phyloP scores from a whole-genome alignment of 2,329 filamentous ascomycete species.

The Beauveria sp. region DNA sequence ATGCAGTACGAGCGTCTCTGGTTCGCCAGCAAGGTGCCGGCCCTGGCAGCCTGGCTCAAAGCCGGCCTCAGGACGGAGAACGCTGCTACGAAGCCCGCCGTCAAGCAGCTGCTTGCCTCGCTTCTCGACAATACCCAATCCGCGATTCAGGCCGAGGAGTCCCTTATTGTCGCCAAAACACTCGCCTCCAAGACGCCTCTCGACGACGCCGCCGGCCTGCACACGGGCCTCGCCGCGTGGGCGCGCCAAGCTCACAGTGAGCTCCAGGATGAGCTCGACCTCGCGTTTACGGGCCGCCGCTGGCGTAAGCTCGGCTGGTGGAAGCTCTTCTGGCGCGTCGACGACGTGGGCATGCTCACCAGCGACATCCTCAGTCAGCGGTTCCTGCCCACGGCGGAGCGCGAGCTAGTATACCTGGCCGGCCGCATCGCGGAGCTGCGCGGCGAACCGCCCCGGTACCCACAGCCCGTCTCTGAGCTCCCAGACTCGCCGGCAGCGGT shows the following conservation, averaged over 20 bases:
- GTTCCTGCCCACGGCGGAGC: conserved; percentile 74
- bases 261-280: conserved; percentile 69
- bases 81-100: conserved; percentile 52
- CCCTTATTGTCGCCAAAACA: conserved; percentile 26
- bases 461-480: conserved; percentile 25
- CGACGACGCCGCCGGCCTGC: conserved; percentile 41
- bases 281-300: conserved; percentile 64
- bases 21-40: conserved; percentile 63
- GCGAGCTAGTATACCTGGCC: conserved; percentile 72
- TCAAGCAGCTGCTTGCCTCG: conserved; percentile 60
- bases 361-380: conserved; percentile 67
- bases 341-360: conserved; percentile 80
- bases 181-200: conserved; percentile 24
- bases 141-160: conserved; percentile 43
- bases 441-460: conserved; percentile 22
- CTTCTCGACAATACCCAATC: conserved; percentile 49
- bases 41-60: conserved; percentile 59
- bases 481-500: neutral
- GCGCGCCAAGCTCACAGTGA: conserved; percentile 75
- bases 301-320: conserved; percentile 87
- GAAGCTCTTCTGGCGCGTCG: conserved; percentile 91
- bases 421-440: conserved; percentile 58
- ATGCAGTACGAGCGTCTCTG: conserved; percentile 66
- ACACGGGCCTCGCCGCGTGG: conserved; percentile 59
- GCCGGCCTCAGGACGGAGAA: conserved; percentile 33